Base-by-base conservation (phyloP, 2,329 filamentous ascomycete species). In the Colletotrichum echinochloae region DNA sequence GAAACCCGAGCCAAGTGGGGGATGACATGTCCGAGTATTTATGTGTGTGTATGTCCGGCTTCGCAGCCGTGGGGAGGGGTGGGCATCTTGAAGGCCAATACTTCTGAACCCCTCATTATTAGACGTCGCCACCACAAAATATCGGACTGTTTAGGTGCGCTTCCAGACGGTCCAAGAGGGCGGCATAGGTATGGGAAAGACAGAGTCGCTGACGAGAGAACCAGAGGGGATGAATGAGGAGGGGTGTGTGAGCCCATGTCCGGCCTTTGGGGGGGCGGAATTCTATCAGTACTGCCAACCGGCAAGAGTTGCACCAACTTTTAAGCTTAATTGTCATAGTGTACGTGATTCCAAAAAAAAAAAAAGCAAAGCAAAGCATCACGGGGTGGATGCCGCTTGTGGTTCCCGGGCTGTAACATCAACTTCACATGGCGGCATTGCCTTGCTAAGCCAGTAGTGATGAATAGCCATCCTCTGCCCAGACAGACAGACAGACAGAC, bases 281-380 rank as follows among this genome's bases (percentile, higher is more conserved):
- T 48, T 37, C 3, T 28, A 28, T 35, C 26, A 23, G n/a, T 23
- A 37, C 48, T 30, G 52, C 39, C 60, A 35, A 26, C 48, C 39
- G 41, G 62, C 39, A 54, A 37, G 18, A 55, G 33, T 48, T 35
- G 66, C 66, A 60, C 66, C 55, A 66, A 56, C 55, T 55, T 44
- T 56, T 66, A 60, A 66, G 55, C 55, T 69, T 66, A 66, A 60
- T 16, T 33, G 20, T n/a, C 54, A n/a, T n/a, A n/a, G n/a, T n/a
- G 33, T 20, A 65, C 52, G n/a, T 7, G 37, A 33, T 33, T 4
- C 30, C 4, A 33, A 33, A 18, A 6, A 5, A 6, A 23, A n/a
- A 12, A 5, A 12, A 23, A 23, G 6, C 2, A 6, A 46, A 23
- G 5, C 18, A 33, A 33, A 30, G 49, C 26, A 46, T 6, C 16